A percentile compares a stretch with the other conserved stretches of the same genome.
Conservation (phyloP, 495 filamentous ascomycete genomes). For the Aspergillus funiculosus region DNA sequence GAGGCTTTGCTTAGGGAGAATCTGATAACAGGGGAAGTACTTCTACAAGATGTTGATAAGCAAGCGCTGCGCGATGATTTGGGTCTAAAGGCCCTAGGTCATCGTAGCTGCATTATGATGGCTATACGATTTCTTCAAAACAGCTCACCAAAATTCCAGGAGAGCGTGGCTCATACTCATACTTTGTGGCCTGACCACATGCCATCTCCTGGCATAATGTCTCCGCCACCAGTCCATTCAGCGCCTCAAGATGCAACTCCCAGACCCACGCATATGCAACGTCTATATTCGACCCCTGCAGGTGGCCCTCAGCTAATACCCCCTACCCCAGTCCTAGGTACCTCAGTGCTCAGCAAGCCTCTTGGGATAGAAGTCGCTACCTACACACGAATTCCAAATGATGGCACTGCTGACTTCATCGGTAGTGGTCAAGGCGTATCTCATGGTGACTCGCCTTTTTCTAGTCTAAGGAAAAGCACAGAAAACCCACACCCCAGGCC, state of each 20-base stretch:
- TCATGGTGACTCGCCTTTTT: background rate
- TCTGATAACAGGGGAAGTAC: constrained; percentile 54
- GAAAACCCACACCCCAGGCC: background rate
- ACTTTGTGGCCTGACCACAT: background rate
- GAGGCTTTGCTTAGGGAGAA: constrained; percentile 52
- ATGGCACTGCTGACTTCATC: background rate
- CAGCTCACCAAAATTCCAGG: constrained; percentile 37
- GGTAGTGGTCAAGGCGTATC: background rate
- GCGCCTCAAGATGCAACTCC: background rate
- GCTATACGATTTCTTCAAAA: constrained; percentile 43
- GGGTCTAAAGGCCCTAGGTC: constrained; percentile 43
- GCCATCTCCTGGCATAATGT: background rate
- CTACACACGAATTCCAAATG: background rate
- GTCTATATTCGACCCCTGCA: background rate
- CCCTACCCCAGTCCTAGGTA: background rate
- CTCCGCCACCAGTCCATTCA: background rate
- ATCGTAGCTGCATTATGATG: constrained; percentile 38
- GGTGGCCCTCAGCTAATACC: background rate
- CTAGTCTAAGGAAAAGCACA: background rate
- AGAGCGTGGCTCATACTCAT: background rate
- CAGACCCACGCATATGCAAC: background rate
- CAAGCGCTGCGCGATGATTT: constrained; percentile 44
- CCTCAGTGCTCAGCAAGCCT: too few species aligned
- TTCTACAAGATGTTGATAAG: constrained; percentile 49
- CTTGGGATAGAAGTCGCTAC: background rate